phyloP scores from a whole-genome alignment of 2,329 filamentous ascomycete species.

The Curvularia sp. region DNA sequence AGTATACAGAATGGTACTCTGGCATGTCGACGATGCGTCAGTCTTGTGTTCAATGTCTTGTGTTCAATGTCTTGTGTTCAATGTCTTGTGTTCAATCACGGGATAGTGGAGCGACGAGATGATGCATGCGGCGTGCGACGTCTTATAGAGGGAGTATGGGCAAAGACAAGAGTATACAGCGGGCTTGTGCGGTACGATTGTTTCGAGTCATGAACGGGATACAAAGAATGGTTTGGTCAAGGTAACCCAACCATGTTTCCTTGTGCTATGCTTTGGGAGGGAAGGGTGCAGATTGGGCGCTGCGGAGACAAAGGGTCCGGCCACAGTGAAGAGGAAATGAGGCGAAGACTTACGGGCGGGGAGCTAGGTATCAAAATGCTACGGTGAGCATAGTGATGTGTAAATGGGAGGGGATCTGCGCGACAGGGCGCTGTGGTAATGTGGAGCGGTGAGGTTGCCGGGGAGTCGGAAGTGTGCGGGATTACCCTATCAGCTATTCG shows the following conservation, averaged over 20 bases:
- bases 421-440: constrained; percentile 32
- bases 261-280: constrained; percentile 43
- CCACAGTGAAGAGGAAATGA: constrained; percentile 41
- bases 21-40: constrained; percentile 47
- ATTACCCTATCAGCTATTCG: constrained; percentile 33
- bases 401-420: constrained; percentile 32
- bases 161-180: constrained; percentile 23
- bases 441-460: constrained; percentile 40
- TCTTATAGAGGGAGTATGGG: constrained; percentile 32
- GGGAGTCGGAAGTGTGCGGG: constrained; percentile 43
- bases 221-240: constrained; percentile 46
- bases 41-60: constrained; percentile 12
- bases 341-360: constrained; percentile 45
- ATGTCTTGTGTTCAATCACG: constrained; percentile 23
- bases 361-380: constrained; percentile 31
- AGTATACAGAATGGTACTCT: constrained; percentile 50
- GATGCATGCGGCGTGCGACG: constrained; percentile 25
- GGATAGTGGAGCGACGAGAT: constrained; percentile 13
- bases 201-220: constrained; percentile 39
- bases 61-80: constrained; percentile 27
- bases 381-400: constrained; percentile 33
- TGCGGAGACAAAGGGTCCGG: constrained; percentile 43
- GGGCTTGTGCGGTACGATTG: constrained; percentile 42
- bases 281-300: constrained; percentile 29
- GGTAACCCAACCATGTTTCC: constrained; percentile 41